phyloP scores from a whole-genome alignment of 257 asterid species.

The Petunia secreta region DNA sequence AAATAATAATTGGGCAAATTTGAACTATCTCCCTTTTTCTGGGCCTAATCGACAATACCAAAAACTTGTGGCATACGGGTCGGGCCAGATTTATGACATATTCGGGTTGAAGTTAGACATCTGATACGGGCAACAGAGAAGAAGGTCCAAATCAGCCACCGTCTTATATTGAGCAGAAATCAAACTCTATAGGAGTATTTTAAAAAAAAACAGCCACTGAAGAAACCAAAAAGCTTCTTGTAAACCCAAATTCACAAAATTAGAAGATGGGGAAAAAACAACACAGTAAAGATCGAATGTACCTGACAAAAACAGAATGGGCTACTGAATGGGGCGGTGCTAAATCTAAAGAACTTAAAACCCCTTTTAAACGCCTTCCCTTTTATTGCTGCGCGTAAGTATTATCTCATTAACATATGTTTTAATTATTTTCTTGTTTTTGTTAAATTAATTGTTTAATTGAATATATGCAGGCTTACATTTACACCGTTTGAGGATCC shows the following conservation, averaged over 20 bases:
- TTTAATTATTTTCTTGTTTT: constrained; percentile 9
- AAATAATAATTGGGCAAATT: no score
- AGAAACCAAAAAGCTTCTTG: no score
- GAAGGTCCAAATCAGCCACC: constrained; percentile 13
- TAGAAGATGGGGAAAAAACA: constrained; percentile 92
- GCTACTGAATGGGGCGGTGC: constrained; percentile 99
- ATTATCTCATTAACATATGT: background rate
- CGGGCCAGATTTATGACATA: background rate
- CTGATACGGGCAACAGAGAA: background rate
- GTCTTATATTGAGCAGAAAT: background rate
- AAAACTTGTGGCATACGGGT: background rate
- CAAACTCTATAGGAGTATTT: background rate
- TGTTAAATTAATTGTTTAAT: background rate
- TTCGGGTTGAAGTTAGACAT: background rate
- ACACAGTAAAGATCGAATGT: constrained; percentile 97
- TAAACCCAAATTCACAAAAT: constrained; percentile 1
- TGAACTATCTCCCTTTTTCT: no score
- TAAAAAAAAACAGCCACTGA: background rate
- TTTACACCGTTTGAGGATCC: constrained; percentile 94
- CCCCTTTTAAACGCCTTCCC: constrained; percentile 90
- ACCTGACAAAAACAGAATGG: constrained; percentile 97
- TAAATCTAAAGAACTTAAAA: constrained; percentile 79
- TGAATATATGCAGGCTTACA: constrained; percentile 69
- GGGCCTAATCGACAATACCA: no score
- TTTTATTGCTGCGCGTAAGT: constrained; percentile 97